Percentiles rank a stretch among this genome's conserved stretches.
phyloP scores from a whole-genome alignment of 179 eudicot species.

The Silene noctiflora region DNA sequence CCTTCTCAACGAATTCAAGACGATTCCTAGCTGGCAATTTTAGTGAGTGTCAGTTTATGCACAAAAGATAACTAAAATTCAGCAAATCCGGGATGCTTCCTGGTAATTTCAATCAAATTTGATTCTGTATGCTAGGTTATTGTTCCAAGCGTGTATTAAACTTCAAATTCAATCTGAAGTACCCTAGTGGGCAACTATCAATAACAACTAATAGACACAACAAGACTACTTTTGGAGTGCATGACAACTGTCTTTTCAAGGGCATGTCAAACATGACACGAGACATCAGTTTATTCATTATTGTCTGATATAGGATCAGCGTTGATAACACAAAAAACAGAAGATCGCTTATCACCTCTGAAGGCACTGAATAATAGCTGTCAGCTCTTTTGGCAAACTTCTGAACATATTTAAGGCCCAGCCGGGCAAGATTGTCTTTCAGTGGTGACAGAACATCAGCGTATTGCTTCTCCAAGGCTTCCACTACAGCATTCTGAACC shows the following conservation, averaged over 20 bases:
- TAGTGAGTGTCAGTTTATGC: not conserved
- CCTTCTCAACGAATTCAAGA: conserved; percentile 80
- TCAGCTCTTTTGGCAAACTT: conserved; percentile 66
- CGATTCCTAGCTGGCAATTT: conserved; percentile 57
- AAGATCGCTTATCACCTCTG: conserved; percentile 43
- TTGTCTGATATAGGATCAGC: not conserved
- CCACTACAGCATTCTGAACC: conserved; percentile 64
- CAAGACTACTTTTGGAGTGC: too few species aligned
- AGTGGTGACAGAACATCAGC: conserved; percentile 70
- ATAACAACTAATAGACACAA: too few species aligned
- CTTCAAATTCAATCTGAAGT: not conserved
- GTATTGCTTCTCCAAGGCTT: conserved; percentile 70
- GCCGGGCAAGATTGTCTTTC: conserved; percentile 60
- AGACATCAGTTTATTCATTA: not conserved
- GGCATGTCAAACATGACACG: not conserved
- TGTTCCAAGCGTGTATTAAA: not conserved
- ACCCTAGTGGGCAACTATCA: too few species aligned
- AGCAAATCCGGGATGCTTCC: not conserved
- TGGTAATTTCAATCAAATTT: not conserved
- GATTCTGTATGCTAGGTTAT: not conserved
- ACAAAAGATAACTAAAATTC: not conserved
- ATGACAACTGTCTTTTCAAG: not conserved
- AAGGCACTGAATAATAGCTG: conserved; percentile 53
- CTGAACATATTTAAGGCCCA: conserved; percentile 78
- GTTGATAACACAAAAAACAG: not conserved